These are phyloP conservation scores for Linnemannia exigua DNA, from an alignment of 192 early-diverging fungal genomes.

Conservation along the genomic window DNA sequence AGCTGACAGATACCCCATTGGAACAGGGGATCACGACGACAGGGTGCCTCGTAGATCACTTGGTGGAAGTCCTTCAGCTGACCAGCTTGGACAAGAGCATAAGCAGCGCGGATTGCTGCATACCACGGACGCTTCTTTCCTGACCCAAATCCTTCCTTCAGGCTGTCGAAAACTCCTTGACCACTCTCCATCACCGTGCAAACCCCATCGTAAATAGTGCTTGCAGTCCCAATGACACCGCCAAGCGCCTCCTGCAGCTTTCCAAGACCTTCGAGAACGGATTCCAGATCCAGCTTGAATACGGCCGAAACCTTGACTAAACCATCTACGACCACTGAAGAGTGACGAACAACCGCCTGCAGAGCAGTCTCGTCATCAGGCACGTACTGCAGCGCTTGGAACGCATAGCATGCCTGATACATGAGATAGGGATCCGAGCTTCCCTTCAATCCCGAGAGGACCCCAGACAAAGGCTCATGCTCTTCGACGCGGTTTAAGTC, in stretches of 20 bases:
- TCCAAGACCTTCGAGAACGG: background rate
- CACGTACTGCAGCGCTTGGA: slow-evolving; percentile 3
- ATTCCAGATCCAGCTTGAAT: background rate
- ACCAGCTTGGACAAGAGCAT: no score
- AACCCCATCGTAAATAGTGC: background rate
- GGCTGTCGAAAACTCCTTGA: background rate
- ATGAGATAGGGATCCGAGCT: background rate
- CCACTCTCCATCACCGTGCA: background rate
- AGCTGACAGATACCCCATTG: slow-evolving; percentile 6
- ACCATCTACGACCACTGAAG: background rate
- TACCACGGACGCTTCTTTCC: no score
- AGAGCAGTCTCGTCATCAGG: background rate
- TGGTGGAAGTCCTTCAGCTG: no score
- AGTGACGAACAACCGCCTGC: background rate
- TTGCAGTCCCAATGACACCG: no score
- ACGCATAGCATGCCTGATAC: slow-evolving; percentile 6
- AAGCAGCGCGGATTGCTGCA: no score
- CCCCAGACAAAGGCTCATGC: background rate
- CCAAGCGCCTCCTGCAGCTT: background rate
- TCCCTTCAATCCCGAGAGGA: background rate
- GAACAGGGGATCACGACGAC: background rate
- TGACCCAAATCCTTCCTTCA: background rate
- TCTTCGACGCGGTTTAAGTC: background rate
- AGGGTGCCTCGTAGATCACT: background rate
- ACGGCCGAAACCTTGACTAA: background rate